phyloP scores from a whole-genome alignment of 1,284 basidiomycete species.

The Agroathelia rolfsii region DNA sequence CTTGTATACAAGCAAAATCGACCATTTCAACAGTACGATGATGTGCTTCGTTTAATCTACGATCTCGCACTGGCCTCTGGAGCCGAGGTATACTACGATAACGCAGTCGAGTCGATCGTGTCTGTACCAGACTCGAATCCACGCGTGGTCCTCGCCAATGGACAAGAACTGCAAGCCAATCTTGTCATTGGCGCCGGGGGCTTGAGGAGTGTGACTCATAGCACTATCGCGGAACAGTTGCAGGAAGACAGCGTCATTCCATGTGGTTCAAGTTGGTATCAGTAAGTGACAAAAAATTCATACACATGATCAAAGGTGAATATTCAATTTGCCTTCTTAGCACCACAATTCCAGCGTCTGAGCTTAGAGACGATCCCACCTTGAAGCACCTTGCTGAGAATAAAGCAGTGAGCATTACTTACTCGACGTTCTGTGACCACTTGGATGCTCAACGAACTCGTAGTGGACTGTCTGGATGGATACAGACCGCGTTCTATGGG shows the following conservation, averaged over 20 bases:
- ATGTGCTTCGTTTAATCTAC: constrained; percentile 33
- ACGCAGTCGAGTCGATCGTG: constrained; percentile 23
- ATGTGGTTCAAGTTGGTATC: too few species aligned
- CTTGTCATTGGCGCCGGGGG: constrained; percentile 36
- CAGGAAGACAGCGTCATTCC: too few species aligned
- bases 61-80: constrained; percentile 31
- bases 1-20: constrained; percentile 10
- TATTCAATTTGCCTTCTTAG: constrained; percentile 4
- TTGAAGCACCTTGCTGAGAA: too few species aligned
- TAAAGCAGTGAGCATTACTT: too few species aligned
- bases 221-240: too few species aligned
- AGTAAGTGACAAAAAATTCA: too few species aligned
- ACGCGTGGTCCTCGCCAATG: constrained; percentile 20
- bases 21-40: constrained; percentile 28
- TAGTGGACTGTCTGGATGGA: too few species aligned
- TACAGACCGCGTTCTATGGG: too few species aligned
- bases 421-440: too few species aligned
- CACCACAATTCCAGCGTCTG: constrained; percentile 17
- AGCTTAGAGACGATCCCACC: too few species aligned
- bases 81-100: constrained; percentile 29
- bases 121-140: constrained; percentile 18
- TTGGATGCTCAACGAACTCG: too few species aligned
- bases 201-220: constrained; percentile 21
- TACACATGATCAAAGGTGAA: too few species aligned
- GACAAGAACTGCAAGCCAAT: constrained; percentile 24